Conservation (phyloP, 2,329 filamentous ascomycete species). For the Dryadomyces sulphureus region DNA sequence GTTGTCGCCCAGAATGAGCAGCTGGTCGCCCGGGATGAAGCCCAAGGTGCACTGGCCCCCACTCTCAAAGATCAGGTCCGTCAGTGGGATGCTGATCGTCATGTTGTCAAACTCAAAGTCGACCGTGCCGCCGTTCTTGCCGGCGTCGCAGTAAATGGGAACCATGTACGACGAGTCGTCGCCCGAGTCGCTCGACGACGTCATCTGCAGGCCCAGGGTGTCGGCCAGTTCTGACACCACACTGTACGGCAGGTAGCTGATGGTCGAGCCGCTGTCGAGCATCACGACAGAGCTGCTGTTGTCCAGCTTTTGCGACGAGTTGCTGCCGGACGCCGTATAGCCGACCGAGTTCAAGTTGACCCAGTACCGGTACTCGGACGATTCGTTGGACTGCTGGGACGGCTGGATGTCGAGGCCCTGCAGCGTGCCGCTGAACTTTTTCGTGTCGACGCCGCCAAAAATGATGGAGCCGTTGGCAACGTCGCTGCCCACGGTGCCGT, state of each 20-base stretch:
- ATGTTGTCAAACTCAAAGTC: constrained; percentile 24
- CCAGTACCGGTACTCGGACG: constrained; percentile 21
- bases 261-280: constrained; percentile 52
- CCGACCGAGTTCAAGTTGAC: constrained; percentile 23
- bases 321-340: constrained; percentile 18
- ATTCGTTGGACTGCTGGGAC: constrained; percentile 13
- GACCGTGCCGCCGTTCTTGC: constrained; percentile 18
- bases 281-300: constrained; percentile 29
- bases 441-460: constrained; percentile 31
- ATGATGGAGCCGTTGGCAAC: constrained; percentile 17
- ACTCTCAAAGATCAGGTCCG: constrained; percentile 20
- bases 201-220: constrained; percentile 19
- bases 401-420: constrained; percentile 15
- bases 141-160: constrained; percentile 15
- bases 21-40: constrained; percentile 7
- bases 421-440: constrained; percentile 25
- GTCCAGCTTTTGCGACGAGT: constrained; percentile 8
- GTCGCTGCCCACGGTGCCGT: constrained; percentile 7
- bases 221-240: constrained; percentile 31
- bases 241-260: constrained; percentile 48
- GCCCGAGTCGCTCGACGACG: constrained; percentile 23
- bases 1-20: constrained; percentile 14
- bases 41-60: constrained; percentile 11
- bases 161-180: constrained; percentile 10
- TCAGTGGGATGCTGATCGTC: constrained; percentile 22